Conservation (phyloP, 2,329 filamentous ascomycete species). For the Calonectria crousiana region DNA sequence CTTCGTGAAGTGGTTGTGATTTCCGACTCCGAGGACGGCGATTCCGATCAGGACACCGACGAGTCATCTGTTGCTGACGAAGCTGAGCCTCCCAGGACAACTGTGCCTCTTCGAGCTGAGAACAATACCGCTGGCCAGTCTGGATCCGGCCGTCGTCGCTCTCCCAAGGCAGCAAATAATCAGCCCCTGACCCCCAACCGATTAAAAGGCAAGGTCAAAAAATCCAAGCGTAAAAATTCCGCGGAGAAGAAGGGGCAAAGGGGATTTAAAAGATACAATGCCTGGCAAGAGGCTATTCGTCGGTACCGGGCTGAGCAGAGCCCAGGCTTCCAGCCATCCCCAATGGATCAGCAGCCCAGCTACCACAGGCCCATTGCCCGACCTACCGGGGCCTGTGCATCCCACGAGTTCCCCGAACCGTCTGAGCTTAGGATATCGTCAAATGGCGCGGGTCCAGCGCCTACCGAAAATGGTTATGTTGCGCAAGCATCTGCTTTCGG, state of each 20-base stretch:
- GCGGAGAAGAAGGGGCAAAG: slow-evolving; percentile 53
- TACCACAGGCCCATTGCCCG: slow-evolving; percentile 26
- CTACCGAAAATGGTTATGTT: slow-evolving; percentile 46
- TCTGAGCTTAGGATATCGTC: slow-evolving; percentile 36
- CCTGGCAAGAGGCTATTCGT: slow-evolving; percentile 55
- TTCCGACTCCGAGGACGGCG: slow-evolving; percentile 68
- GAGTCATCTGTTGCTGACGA: slow-evolving; percentile 48
- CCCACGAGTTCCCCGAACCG: slow-evolving; percentile 32
- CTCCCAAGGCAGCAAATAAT: slow-evolving; percentile 30
- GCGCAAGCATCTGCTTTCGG: slow-evolving; percentile 34
- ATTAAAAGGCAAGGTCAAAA: slow-evolving; percentile 39
- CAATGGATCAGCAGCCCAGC: slow-evolving; percentile 22
- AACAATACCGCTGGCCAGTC: slow-evolving; percentile 28
- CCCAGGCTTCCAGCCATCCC: slow-evolving; percentile 23
- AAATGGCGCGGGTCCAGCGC: slow-evolving; percentile 36
- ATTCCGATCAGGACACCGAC: slow-evolving; percentile 53
- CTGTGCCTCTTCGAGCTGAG: slow-evolving; percentile 20
- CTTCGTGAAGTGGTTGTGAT: slow-evolving; percentile 76
- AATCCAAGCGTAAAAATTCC: slow-evolving; percentile 45
- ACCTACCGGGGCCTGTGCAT: slow-evolving; percentile 20
- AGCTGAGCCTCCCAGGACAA: slow-evolving; percentile 27
- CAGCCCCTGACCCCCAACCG: slow-evolving; percentile 32
- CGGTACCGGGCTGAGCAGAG: slow-evolving; percentile 44
- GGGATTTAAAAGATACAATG: slow-evolving; percentile 62
- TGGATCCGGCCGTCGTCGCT: slow-evolving; percentile 33